Evolutionary conservation across 768 basidiomycete species (phyloP).

Genomic region (Boletus fagicola): DNA sequence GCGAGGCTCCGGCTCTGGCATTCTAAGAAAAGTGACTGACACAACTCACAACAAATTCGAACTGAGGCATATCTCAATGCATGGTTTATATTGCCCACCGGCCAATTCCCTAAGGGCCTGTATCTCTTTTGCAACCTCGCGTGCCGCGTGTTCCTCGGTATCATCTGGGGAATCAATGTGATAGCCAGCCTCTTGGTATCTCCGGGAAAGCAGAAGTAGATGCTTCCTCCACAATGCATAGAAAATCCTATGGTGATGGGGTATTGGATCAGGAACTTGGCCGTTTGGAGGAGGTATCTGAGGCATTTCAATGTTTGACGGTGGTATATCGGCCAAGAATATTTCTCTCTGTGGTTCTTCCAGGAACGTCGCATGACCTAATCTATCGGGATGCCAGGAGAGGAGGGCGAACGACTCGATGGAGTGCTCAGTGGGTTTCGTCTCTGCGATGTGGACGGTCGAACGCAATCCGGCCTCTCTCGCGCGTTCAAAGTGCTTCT

Average conservation of each 20-base stretch:
- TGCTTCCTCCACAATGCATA: constrained; percentile 26
- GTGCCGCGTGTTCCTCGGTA: constrained; percentile 19
- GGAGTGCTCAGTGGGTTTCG: constrained; percentile 52
- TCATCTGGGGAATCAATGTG: constrained; percentile 9
- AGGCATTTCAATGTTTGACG: constrained; percentile 14
- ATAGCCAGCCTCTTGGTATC: constrained; percentile 17
- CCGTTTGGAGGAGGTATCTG: constrained; percentile 21
- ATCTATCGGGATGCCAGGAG: constrained; percentile 58
- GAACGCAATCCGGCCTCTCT: constrained; percentile 61
- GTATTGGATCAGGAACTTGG: constrained; percentile 20
- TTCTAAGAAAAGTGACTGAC: not conserved
- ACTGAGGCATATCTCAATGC: constrained; percentile 78
- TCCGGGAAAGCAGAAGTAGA: constrained; percentile 18
- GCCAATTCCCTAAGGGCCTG: constrained; percentile 15
- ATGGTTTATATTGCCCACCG: constrained; percentile 42
- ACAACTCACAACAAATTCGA: constrained; percentile 69
- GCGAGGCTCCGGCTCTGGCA: not conserved
- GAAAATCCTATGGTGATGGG: constrained; percentile 24
- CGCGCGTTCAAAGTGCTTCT: constrained; percentile 50
- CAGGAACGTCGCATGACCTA: constrained; percentile 84
- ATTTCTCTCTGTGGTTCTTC: constrained; percentile 51
- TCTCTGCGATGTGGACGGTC: constrained; percentile 87
- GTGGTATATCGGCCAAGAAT: constrained; percentile 41
- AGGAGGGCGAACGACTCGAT: constrained; percentile 63
- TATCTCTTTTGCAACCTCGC: constrained; percentile 25